Evolutionary conservation across 1,284 basidiomycete genomes (phyloP).

Genomic region (Cystobasidium slooffiae): DNA sequence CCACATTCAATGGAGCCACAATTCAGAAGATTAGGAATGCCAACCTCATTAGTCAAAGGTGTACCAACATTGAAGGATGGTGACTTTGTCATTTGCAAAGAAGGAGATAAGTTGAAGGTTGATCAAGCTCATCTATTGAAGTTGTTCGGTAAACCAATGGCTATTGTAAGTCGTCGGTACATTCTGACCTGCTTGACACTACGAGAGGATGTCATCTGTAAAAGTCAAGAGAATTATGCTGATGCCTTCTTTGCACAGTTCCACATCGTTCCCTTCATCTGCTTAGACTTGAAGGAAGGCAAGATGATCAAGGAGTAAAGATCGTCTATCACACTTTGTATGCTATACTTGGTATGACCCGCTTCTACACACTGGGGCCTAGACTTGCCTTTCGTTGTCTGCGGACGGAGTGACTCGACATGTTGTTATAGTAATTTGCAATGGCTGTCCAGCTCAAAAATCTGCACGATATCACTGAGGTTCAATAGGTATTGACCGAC

Average conservation of each 20-base stretch:
- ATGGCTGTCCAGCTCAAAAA: no score
- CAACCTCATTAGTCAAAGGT: constrained; percentile 79
- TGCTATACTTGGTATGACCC: neutral
- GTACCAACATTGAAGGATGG: constrained; percentile 77
- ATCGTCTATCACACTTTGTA: neutral
- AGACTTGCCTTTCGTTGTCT: neutral
- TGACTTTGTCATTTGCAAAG: constrained; percentile 81
- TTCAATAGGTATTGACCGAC: no score
- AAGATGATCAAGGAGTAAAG: constrained; percentile 31
- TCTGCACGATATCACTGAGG: no score
- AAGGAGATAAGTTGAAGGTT: constrained; percentile 72
- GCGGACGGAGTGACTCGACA: neutral
- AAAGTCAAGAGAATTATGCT: neutral
- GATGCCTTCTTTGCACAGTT: constrained; percentile 31
- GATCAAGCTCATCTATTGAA: constrained; percentile 83
- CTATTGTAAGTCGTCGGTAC: constrained; percentile 57
- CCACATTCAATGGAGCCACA: constrained; percentile 97
- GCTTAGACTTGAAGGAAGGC: constrained; percentile 43
- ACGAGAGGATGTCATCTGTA: neutral
- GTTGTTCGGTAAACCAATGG: constrained; percentile 83
- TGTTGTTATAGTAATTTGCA: no score
- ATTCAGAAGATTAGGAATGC: constrained; percentile 84
- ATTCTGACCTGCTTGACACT: neutral
- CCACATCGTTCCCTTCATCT: constrained; percentile 42
- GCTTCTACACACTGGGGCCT: no score